Evolutionary conservation across 2,329 filamentous ascomycete genomes (phyloP), one percentile per base, ranked within the genome.

Genomic region (Cyphellophora europaea): DNA sequence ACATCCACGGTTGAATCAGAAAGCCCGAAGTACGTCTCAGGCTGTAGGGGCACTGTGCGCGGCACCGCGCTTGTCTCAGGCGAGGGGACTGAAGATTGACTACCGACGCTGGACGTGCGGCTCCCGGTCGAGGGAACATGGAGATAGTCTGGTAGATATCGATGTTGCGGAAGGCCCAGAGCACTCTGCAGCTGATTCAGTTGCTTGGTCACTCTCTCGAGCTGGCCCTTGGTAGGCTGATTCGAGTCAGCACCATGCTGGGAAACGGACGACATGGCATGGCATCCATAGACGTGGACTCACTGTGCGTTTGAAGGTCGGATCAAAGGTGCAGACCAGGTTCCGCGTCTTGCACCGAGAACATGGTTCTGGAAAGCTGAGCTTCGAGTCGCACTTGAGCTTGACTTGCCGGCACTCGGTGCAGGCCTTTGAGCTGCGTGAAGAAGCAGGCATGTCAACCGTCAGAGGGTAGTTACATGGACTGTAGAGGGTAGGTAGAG

Each of bases 121-220:
- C 21, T n/a, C 8, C 8, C 8, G 21, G n/a, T 25, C 21, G 8
- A n/a, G 8, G 21, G 21, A n/a, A 25, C 21, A 8, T 8, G 21
- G 21, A 25, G 21, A 8, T 8, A 25, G n/a, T n/a, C 21, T 8
- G 21, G 21, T 8, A 25, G 8, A 8, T 25, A 53, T 79, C 76
- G 38, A 79, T 73, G 49, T 77, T 77, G 51, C 89, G 94, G 70
- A 88, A 96, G 29, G 91, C 91, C 58, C 98, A 98, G 58, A 98
- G 71, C 21, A 96, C 87, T 36, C 88, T 89, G 60, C 88, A 82
- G 63, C 91, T 25, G 8, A n/a, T 8, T n/a, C 8, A 25, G 21
- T 25, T 25, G 21, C 21, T 25, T 25, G 21, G 21, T 25, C 8
- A 25, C 21, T n/a, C n/a, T 25, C n/a, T 25, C 21, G 21, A 25